Conservation (phyloP, 495 filamentous ascomycete species). For the Friedmanniomyces simplex region DNA sequence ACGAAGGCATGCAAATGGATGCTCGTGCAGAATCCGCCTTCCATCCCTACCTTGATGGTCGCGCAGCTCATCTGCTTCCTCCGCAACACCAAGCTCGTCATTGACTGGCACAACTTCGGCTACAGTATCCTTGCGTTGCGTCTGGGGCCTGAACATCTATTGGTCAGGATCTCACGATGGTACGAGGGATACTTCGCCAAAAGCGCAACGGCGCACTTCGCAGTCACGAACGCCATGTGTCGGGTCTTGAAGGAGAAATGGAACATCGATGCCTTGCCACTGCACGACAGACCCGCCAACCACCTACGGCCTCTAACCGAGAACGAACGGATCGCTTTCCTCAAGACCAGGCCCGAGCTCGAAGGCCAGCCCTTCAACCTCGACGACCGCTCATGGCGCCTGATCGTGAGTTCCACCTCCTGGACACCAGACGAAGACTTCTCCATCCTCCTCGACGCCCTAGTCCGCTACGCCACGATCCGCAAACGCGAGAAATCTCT, state of each 20-base stretch:
- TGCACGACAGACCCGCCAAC: conserved; percentile 80
- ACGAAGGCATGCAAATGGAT: conserved; percentile 67
- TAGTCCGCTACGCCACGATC: conserved; percentile 54
- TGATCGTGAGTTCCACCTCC: conserved; percentile 83
- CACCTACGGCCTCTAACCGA: conserved; percentile 63
- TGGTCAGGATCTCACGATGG: conserved; percentile 61
- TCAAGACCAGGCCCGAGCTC: conserved; percentile 39
- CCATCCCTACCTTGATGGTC: conserved; percentile 78
- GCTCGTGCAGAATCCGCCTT: conserved; percentile 86
- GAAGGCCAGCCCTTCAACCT: conserved; percentile 40
- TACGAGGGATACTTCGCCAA: conserved; percentile 67
- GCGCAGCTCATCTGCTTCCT: conserved; percentile 62
- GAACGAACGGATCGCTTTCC: conserved; percentile 44
- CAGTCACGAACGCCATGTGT: conserved; percentile 82
- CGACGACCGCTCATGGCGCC: conserved; percentile 42
- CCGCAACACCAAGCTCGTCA: conserved; percentile 69
- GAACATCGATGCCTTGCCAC: conserved; percentile 45
- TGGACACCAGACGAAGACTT: conserved; percentile 99
- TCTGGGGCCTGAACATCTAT: conserved; percentile 51
- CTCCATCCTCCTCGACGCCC: conserved; percentile 71
- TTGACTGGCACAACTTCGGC: conserved; percentile 99
- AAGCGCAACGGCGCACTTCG: conserved; percentile 63
- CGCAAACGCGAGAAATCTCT: conserved; percentile 25
- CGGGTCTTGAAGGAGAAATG: conserved; percentile 56
- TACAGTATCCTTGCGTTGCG: conserved; percentile 83